Conservation (phyloP, 2,329 filamentous ascomycete genomes). For the Thielaviopsis ethacetica region DNA sequence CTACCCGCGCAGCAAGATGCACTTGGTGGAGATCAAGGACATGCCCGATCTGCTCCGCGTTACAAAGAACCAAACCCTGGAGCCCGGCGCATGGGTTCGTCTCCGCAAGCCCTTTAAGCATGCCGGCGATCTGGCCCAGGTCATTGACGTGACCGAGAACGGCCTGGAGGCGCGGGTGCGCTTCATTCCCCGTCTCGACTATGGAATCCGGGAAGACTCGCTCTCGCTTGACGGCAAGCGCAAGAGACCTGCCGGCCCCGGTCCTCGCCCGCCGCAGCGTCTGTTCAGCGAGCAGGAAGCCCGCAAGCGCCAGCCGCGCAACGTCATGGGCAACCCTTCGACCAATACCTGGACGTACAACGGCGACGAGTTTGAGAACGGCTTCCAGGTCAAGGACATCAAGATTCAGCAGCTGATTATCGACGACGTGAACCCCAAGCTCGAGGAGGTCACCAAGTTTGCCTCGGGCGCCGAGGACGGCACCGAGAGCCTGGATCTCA, state of each 20-base stretch:
- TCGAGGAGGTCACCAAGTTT: constrained; percentile 94
- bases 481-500: constrained; percentile 81
- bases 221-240: constrained; percentile 50
- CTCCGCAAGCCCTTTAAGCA: constrained; percentile 69
- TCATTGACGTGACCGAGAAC: constrained; percentile 84
- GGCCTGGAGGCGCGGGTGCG: constrained; percentile 76
- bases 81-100: constrained; percentile 83
- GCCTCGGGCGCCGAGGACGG: constrained; percentile 79
- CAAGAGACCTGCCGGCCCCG: constrained; percentile 50
- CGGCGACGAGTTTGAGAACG: constrained; percentile 78
- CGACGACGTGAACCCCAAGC: constrained; percentile 77
- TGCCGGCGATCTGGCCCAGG: constrained; percentile 75
- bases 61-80: constrained; percentile 67
- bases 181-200: constrained; percentile 81
- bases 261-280: constrained; percentile 66
- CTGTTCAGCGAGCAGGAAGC: constrained; percentile 90
- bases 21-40: constrained; percentile 87
- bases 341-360: constrained; percentile 73
- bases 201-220: constrained; percentile 68
- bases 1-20: constrained; percentile 73
- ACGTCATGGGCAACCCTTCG: constrained; percentile 50
- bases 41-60: constrained; percentile 93
- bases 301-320: constrained; percentile 62
- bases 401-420: constrained; percentile 75
- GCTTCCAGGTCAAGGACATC: constrained; percentile 86